Evolutionary conservation across 805 yeast genomes (phyloP).

Genomic region (Lipomyces chichibuensis): DNA sequence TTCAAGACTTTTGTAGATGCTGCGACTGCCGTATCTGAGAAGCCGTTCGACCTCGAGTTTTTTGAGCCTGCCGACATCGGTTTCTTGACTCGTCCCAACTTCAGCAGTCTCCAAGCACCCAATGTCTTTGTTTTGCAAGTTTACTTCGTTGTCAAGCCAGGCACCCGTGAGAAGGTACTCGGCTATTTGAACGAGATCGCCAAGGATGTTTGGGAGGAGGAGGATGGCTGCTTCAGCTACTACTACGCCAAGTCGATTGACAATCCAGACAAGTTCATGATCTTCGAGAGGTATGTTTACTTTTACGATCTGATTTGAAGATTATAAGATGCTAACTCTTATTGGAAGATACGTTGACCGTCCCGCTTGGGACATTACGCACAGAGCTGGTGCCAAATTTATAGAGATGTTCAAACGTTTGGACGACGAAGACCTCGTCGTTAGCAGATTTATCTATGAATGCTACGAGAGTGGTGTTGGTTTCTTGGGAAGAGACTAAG

Average conservation of each 20-base stretch:
- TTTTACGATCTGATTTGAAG: not conserved
- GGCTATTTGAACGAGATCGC: slow-evolving; percentile 67
- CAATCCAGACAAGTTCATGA: slow-evolving; percentile 27
- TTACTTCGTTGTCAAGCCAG: slow-evolving; percentile 23
- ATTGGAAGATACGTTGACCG: slow-evolving; percentile 20
- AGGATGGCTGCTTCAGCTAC: slow-evolving; percentile 26
- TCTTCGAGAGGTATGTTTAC: slow-evolving; percentile 26
- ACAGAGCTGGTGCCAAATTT: slow-evolving; percentile 21
- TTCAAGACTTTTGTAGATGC: slow-evolving; percentile 22
- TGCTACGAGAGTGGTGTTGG: slow-evolving; percentile 26
- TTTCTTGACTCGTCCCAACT: slow-evolving; percentile 28
- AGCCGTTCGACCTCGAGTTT: slow-evolving; percentile 16
- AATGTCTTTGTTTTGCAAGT: slow-evolving; percentile 22
- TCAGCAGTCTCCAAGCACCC: slow-evolving; percentile 6
- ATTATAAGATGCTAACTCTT: not conserved
- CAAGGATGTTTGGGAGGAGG: slow-evolving; percentile 20
- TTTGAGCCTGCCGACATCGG: slow-evolving; percentile 32
- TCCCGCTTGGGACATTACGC: slow-evolving; percentile 24
- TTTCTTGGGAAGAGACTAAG: slow-evolving; percentile 24
- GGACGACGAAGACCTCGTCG: slow-evolving; percentile 12
- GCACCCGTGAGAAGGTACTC: slow-evolving; percentile 71
- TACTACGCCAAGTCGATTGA: slow-evolving; percentile 14
- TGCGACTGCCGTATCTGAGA: slow-evolving; percentile 9
- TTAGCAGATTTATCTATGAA: not conserved
- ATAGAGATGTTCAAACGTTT: slow-evolving; percentile 20